Evolutionary conservation across 140 eudicot species (phyloP).

Genomic region (Flaveria floridana): DNA sequence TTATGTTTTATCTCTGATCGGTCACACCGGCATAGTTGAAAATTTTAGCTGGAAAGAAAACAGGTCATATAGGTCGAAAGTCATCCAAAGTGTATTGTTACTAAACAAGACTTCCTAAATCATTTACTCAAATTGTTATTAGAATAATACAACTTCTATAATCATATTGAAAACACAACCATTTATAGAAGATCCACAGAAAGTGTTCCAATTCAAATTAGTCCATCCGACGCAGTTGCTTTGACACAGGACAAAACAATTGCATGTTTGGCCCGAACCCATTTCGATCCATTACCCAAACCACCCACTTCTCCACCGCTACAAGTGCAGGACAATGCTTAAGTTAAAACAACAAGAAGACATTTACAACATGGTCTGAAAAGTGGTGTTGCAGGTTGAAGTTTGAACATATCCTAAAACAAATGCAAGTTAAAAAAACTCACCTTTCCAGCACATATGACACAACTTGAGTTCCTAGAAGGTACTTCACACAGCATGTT

Average conservation of each 20-base stretch:
- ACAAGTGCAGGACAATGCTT: background rate
- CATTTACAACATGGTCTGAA: slow-evolving; percentile 7
- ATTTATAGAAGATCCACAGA: background rate
- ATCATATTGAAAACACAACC: background rate
- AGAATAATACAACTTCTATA: background rate
- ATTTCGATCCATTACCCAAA: background rate
- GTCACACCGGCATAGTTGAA: background rate
- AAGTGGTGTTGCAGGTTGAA: background rate
- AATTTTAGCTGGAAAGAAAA: background rate
- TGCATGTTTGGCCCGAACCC: background rate
- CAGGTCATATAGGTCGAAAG: background rate
- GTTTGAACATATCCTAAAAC: background rate
- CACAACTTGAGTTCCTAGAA: slow-evolving; percentile 78
- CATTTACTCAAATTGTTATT: background rate
- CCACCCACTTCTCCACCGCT: background rate
- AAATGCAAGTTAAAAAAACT: background rate
- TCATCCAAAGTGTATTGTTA: background rate
- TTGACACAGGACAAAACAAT: background rate
- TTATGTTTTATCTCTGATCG: background rate
- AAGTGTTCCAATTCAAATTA: background rate
- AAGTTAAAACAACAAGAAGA: background rate
- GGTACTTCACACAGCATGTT: slow-evolving; percentile 96
- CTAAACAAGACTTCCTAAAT: background rate
- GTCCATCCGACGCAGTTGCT: background rate
- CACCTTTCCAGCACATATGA: slow-evolving; percentile 94